Base-by-base conservation (phyloP, 2,329 filamentous ascomycete genomes). In the Penicillium sp. region DNA sequence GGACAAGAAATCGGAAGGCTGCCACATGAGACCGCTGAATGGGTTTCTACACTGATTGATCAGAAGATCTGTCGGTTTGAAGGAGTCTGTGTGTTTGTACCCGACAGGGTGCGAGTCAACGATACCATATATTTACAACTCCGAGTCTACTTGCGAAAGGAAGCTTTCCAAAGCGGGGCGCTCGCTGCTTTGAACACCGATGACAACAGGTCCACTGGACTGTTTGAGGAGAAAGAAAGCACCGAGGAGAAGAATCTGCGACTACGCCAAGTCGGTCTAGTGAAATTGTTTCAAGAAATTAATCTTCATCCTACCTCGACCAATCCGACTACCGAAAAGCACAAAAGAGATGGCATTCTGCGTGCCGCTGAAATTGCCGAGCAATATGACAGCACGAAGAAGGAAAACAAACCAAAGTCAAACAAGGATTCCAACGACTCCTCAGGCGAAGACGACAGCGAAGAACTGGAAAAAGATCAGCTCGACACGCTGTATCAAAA, bases 121-220 rank as follows among this genome's bases (percentile, higher is more conserved):
- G 94, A 99, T 68, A 97, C 92, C 0, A 83, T 99, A n/a, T 96
- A 93, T 67, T 75, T 99, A 7, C 94, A 99, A 72, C 76, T 99
- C 44, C 83, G 84, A 53, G 94, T 89, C 69, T 96, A 83, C 55
- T 73, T 99, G 39, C 80, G 94, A 17, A 84, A 80, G 58, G 84
- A 84, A 19, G 89, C 91, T 0, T 97, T 99, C 67, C 83, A 88
- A 49, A 82, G 80, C 43, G 81, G 79, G 4, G 80, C 80, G 3
- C 86, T 92, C 51, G 50, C 57, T 36, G 61, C 61, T 13, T 54
- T 62, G 19, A 82, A 29, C 13, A 31, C 86, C 50, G 83, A 88
- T 56, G 81, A 84, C 61, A 94, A 96, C 67, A 82, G 91, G 39
- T 83, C 86, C 2, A 86, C 86, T 9, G 86, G 86, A 0, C 75